These are phyloP conservation scores for Noccaea bulbosa DNA, from an alignment of 345 rosid species.

Conservation along the genomic window DNA sequence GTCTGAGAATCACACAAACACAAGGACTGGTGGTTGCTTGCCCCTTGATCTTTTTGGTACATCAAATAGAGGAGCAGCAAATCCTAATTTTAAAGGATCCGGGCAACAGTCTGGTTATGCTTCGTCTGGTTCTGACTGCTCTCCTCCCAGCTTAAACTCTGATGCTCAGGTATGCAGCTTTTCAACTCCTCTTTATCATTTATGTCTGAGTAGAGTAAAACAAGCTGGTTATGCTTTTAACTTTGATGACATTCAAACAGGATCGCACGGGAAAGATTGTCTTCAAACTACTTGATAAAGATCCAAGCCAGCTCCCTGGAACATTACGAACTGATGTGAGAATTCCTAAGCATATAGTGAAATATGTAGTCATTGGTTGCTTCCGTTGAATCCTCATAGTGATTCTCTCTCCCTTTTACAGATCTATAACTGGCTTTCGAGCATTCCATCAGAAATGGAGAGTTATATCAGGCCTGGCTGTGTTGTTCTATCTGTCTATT, in stretches of 20 bases:
- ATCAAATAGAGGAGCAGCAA: constrained; percentile 51
- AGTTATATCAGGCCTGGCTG: constrained; percentile 97
- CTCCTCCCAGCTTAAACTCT: constrained; percentile 76
- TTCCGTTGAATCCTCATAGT: constrained; percentile 11
- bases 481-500: constrained; percentile 74
- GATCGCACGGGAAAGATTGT: constrained; percentile 74
- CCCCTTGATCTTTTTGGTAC: constrained; percentile 80
- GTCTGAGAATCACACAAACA: constrained; percentile 52
- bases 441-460: constrained; percentile 92
- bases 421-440: constrained; percentile 91
- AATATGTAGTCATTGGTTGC: constrained; percentile 11
- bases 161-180: constrained; percentile 67
- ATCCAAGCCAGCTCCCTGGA: constrained; percentile 84
- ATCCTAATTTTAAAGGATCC: constrained; percentile 54
- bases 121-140: constrained; percentile 91
- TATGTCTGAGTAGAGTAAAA: background rate
- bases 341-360: constrained; percentile 8
- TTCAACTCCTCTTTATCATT: constrained; percentile 8
- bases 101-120: constrained; percentile 74
- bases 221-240: background rate
- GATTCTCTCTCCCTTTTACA: constrained; percentile 41
- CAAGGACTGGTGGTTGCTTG: constrained; percentile 47
- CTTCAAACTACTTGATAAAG: constrained; percentile 75
- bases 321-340: constrained; percentile 65
- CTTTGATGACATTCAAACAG: constrained; percentile 43